A percentile compares a stretch with the other conserved stretches of the same genome.
These are phyloP conservation scores for Flaveria trinervia DNA, from an alignment of 129 eudicot genomes.

Conservation along the genomic window DNA sequence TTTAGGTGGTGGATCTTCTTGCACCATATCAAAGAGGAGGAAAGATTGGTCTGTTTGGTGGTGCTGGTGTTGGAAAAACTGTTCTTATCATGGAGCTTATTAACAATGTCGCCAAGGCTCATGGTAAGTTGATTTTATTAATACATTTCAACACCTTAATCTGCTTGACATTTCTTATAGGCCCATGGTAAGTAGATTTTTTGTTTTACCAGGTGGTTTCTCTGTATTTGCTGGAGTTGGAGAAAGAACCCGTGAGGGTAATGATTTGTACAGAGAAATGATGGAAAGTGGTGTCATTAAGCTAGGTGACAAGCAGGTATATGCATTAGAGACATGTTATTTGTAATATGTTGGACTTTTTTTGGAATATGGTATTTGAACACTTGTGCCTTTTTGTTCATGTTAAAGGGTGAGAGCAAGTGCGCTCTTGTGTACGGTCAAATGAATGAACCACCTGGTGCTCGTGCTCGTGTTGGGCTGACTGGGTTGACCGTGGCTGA, in stretches of 20 bases:
- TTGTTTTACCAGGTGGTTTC: slow-evolving; percentile 59
- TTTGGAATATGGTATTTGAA: neutral
- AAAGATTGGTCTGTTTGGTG: slow-evolving; percentile 53
- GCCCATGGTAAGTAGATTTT: neutral
- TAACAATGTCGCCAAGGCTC: slow-evolving; percentile 99
- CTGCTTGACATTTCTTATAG: neutral
- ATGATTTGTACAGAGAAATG: slow-evolving; percentile 54
- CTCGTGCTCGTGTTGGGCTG: slow-evolving; percentile 54
- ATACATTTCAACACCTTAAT: neutral
- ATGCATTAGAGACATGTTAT: neutral
- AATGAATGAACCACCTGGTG: slow-evolving; percentile 56
- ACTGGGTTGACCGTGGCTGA: slow-evolving; percentile 71
- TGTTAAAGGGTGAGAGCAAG: slow-evolving; percentile 78
- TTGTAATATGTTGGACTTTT: neutral
- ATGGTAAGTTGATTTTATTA: slow-evolving; percentile 49
- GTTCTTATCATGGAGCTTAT: slow-evolving; percentile 60
- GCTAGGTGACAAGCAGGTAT: slow-evolving; percentile 94
- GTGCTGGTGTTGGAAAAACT: slow-evolving; percentile 56
- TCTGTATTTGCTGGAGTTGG: slow-evolving; percentile 60
- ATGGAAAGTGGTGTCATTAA: slow-evolving; percentile 94
- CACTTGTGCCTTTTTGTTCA: neutral
- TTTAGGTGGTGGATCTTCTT: slow-evolving; percentile 49
- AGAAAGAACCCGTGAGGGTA: slow-evolving; percentile 54
- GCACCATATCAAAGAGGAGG: slow-evolving; percentile 56
- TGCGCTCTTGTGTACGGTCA: slow-evolving; percentile 90